These are phyloP conservation scores for Trypanosomatidae sp. DNA, from an alignment of 208 protist species.

Conservation along the genomic window DNA sequence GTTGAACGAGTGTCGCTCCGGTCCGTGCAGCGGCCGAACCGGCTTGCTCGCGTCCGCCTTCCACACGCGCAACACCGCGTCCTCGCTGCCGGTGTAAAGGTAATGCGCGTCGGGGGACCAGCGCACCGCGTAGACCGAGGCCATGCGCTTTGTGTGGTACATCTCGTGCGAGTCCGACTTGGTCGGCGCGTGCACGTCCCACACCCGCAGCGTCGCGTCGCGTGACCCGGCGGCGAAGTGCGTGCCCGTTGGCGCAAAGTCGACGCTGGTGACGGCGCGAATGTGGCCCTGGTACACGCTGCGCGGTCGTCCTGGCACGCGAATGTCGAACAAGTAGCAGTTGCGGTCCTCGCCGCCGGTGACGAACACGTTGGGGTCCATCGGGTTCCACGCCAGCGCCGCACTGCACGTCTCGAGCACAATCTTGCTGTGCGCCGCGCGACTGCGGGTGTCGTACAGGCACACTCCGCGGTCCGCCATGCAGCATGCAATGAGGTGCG, in stretches of 20 bases:
- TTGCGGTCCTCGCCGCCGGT: slow-evolving; percentile 95
- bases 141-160: slow-evolving; percentile 98
- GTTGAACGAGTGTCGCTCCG: slow-evolving; percentile 88
- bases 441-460: slow-evolving; percentile 91
- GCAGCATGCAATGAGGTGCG: slow-evolving; percentile 81
- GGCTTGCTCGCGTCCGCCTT: slow-evolving; percentile 90
- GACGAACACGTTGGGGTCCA: slow-evolving; percentile 96
- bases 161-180: slow-evolving; percentile 90
- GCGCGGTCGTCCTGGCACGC: slow-evolving; percentile 83
- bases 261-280: slow-evolving; percentile 87
- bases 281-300: slow-evolving; percentile 96
- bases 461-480: slow-evolving; percentile 89
- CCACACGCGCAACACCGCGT: slow-evolving; percentile 95
- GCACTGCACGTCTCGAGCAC: slow-evolving; percentile 91
- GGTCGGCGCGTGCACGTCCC: slow-evolving; percentile 68
- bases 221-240: slow-evolving; percentile 93
- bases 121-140: slow-evolving; percentile 87
- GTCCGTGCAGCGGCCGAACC: slow-evolving; percentile 70
- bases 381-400: slow-evolving; percentile 94
- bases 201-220: slow-evolving; percentile 94
- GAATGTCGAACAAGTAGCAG: slow-evolving; percentile 97
- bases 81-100: slow-evolving; percentile 93
- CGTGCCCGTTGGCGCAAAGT: slow-evolving; percentile 94
- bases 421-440: slow-evolving; percentile 88
- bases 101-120: slow-evolving; percentile 91